Percentiles rank a stretch among this genome's conserved stretches.
These are phyloP conservation scores for Dendrobium huoshanense DNA, from an alignment of 106 monocot genomes.

Conservation along the genomic window DNA sequence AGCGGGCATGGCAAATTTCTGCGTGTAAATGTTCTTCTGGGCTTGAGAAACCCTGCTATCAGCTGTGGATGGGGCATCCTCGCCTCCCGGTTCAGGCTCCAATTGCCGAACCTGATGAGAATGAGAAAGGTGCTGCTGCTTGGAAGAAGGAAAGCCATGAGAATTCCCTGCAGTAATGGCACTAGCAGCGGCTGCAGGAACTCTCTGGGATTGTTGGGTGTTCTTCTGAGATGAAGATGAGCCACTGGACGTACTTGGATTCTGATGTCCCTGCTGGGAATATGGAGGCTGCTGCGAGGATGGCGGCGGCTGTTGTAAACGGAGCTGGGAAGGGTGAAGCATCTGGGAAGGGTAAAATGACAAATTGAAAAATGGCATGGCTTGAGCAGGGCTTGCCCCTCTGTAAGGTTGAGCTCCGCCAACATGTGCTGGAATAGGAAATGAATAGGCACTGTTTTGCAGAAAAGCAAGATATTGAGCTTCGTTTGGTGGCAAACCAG, in stretches of 20 bases:
- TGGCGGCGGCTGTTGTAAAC: constrained; percentile 24
- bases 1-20: constrained; percentile 55
- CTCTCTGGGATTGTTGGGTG: constrained; percentile 26
- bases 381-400: constrained; percentile 34
- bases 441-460: constrained; percentile 78
- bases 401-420: constrained; percentile 48
- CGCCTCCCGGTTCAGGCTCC: constrained; percentile 26
- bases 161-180: constrained; percentile 16
- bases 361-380: constrained; percentile 74
- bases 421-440: constrained; percentile 60
- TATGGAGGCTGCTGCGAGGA: constrained; percentile 13
- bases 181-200: not conserved
- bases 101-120: constrained; percentile 25
- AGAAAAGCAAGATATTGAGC: constrained; percentile 75
- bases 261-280: constrained; percentile 37
- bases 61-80: constrained; percentile 35
- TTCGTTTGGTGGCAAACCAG: constrained; percentile 49
- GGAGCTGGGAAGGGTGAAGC: constrained; percentile 63
- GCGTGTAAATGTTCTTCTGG: constrained; percentile 38
- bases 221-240: constrained; percentile 77
- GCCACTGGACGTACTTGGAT: constrained; percentile 50
- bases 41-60: constrained; percentile 37
- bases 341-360: constrained; percentile 78
- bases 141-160: constrained; percentile 19
- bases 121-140: constrained; percentile 23